Percentiles rank a stretch among this genome's conserved stretches.
Evolutionary conservation across 2,329 filamentous ascomycete species (phyloP).

Genomic region (Rosellinia necatrix): DNA sequence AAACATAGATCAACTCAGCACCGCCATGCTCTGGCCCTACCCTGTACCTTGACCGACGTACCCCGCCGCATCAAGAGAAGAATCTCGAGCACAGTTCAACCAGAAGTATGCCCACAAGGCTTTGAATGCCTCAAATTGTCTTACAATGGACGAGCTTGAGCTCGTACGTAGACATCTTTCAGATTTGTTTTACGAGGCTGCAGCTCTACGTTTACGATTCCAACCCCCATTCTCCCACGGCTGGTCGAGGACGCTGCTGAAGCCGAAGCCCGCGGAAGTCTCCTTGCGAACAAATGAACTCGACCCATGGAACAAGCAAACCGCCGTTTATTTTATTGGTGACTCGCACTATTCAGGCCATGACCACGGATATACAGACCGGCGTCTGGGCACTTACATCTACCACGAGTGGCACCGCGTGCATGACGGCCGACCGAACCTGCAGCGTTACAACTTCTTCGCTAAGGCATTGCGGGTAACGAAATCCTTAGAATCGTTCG

Average conservation of each 20-base stretch:
- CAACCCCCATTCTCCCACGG: slow-evolving; percentile 26
- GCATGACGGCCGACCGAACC: slow-evolving; percentile 25
- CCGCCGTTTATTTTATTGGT: slow-evolving; percentile 27
- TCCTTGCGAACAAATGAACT: slow-evolving; percentile 21
- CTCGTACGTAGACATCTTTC: slow-evolving; percentile 27
- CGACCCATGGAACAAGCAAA: slow-evolving; percentile 27
- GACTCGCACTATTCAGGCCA: slow-evolving; percentile 22
- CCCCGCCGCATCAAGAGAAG: slow-evolving; percentile 23
- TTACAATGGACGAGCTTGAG: slow-evolving; percentile 26
- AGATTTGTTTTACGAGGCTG: slow-evolving; percentile 27
- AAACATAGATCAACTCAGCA: slow-evolving; percentile 15
- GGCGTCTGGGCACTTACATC: slow-evolving; percentile 26
- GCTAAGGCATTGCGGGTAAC: slow-evolving; percentile 26
- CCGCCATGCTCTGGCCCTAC: slow-evolving; percentile 25
- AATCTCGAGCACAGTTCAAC: slow-evolving; percentile 22
- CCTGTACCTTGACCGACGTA: slow-evolving; percentile 25
- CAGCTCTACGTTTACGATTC: slow-evolving; percentile 25
- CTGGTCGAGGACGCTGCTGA: slow-evolving; percentile 26
- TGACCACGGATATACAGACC: slow-evolving; percentile 26
- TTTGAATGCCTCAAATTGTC: slow-evolving; percentile 26
- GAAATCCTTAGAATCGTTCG: slow-evolving; percentile 24
- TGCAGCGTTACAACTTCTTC: slow-evolving; percentile 28
- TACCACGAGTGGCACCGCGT: slow-evolving; percentile 26
- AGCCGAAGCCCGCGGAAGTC: slow-evolving; percentile 22
- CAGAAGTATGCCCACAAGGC: slow-evolving; percentile 25